Conservation (phyloP, 2,329 filamentous ascomycete species). For the Aspergillus pseudoviridinutans region DNA sequence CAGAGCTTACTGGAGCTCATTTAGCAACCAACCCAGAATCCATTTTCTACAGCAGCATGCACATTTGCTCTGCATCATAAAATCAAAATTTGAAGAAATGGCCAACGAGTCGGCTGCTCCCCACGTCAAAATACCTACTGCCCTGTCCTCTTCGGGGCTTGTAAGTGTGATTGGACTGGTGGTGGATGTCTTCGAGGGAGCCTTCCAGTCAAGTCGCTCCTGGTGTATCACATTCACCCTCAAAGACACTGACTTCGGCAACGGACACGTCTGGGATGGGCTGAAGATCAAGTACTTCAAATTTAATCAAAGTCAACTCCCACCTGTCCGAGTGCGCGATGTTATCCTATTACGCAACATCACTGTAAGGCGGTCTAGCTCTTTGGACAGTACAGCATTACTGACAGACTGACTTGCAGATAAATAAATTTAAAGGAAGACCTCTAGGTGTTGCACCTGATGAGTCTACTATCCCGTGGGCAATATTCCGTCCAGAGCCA, state of each 20-base stretch:
- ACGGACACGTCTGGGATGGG: slow-evolving; percentile 39
- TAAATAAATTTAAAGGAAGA: slow-evolving; percentile 18
- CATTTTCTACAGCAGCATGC: background rate
- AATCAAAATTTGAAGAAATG: background rate
- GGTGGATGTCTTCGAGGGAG: slow-evolving; percentile 55
- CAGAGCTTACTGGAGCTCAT: too few relatives aligned
- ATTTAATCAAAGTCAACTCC: slow-evolving; percentile 39
- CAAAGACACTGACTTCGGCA: slow-evolving; percentile 52
- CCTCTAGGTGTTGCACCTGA: slow-evolving; percentile 26
- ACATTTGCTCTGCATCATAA: background rate
- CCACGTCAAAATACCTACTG: slow-evolving; percentile 48
- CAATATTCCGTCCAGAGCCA: slow-evolving; percentile 29
- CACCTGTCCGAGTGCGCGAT: slow-evolving; percentile 53
- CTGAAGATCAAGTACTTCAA: slow-evolving; percentile 60
- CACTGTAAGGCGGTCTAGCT: slow-evolving; percentile 44
- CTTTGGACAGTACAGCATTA: slow-evolving; percentile 17
- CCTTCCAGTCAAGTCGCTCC: slow-evolving; percentile 52
- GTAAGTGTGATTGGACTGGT: slow-evolving; percentile 68
- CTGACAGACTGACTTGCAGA: slow-evolving; percentile 9
- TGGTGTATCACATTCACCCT: slow-evolving; percentile 59
- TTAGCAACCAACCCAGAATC: background rate
- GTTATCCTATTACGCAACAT: slow-evolving; percentile 60
- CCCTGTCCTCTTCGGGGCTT: slow-evolving; percentile 28
- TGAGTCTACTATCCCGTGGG: slow-evolving; percentile 27
- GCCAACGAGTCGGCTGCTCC: slow-evolving; percentile 16